Conservation (phyloP, 1,284 basidiomycete species). For the Termitomyces sp. region DNA sequence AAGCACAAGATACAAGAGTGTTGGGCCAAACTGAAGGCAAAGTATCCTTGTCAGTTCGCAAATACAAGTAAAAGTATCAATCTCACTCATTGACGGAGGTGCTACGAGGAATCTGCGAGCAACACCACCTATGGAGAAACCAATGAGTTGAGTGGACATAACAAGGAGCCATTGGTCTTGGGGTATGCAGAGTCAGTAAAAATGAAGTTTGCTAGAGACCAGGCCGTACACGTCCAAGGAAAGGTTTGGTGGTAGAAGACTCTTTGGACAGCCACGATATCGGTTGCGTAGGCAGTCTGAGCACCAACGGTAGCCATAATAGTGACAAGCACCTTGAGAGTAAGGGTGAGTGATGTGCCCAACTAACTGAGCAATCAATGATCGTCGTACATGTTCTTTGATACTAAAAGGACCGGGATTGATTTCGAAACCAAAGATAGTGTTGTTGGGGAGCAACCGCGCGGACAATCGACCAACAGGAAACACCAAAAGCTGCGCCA, state of each 20-base stretch:
- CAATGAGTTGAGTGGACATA: slow-evolving; percentile 66
- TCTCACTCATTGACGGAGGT: slow-evolving; percentile 69
- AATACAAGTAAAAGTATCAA: not conserved
- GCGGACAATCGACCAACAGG: slow-evolving; percentile 53
- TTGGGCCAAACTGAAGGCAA: slow-evolving; percentile 63
- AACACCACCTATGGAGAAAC: slow-evolving; percentile 63
- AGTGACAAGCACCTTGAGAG: slow-evolving; percentile 43
- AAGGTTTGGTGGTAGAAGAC: slow-evolving; percentile 46
- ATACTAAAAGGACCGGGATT: slow-evolving; percentile 77
- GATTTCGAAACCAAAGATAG: slow-evolving; percentile 44
- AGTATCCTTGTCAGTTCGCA: not conserved
- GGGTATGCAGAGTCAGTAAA: not conserved
- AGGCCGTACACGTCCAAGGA: slow-evolving; percentile 26
- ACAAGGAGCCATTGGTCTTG: slow-evolving; percentile 51
- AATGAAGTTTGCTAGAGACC: slow-evolving; percentile 8
- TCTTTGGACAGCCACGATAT: slow-evolving; percentile 61
- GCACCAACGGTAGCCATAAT: slow-evolving; percentile 69
- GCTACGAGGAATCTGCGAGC: slow-evolving; percentile 64
- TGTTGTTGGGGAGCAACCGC: slow-evolving; percentile 43
- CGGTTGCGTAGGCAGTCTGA: slow-evolving; percentile 57
- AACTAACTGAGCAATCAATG: not conserved
- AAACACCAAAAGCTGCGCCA: slow-evolving; percentile 52
- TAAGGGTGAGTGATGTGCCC: slow-evolving; percentile 10
- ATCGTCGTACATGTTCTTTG: slow-evolving; percentile 54
- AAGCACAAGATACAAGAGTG: slow-evolving; percentile 72